Percentiles rank a stretch among this genome's conserved stretches.
Conservation (phyloP, 176 grass and related monocot genomes). For the Cenchrus americanus region DNA sequence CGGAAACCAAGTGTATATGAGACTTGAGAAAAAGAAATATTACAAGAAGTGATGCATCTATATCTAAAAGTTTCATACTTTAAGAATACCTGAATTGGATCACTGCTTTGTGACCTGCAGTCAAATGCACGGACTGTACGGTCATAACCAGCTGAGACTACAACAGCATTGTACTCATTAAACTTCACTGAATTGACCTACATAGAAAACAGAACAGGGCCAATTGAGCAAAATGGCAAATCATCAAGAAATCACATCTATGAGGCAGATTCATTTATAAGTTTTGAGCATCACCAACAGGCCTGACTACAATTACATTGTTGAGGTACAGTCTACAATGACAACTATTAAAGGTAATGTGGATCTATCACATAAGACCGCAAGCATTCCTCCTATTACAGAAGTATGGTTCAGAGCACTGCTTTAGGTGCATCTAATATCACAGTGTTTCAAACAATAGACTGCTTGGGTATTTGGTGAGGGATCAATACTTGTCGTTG, state of each 20-base stretch:
- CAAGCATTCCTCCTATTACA: background rate
- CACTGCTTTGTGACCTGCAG: conserved; percentile 86
- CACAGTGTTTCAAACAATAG: background rate
- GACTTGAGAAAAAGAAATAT: background rate
- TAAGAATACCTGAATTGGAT: conserved; percentile 84
- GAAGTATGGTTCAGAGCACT: conserved; percentile 19
- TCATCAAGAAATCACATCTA: conserved; percentile 4
- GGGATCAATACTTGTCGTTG: background rate
- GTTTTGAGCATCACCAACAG: background rate
- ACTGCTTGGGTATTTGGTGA: background rate
- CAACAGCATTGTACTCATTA: conserved; percentile 79
- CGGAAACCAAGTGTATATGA: conserved; percentile 19
- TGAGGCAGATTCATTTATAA: background rate
- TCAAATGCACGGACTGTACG: conserved; percentile 83
- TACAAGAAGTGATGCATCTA: background rate
- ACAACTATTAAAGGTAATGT: background rate
- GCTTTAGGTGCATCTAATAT: background rate
- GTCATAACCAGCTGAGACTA: conserved; percentile 94
- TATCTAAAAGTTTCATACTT: background rate
- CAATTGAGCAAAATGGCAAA: conserved; percentile 25
- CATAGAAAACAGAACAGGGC: background rate
- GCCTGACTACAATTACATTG: background rate
- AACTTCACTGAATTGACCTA: conserved; percentile 97
- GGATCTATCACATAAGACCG: background rate
- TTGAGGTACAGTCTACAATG: background rate